These are phyloP conservation scores for Lipomyces spencermartinsiae DNA, from an alignment of 805 yeast species.

Conservation along the genomic window DNA sequence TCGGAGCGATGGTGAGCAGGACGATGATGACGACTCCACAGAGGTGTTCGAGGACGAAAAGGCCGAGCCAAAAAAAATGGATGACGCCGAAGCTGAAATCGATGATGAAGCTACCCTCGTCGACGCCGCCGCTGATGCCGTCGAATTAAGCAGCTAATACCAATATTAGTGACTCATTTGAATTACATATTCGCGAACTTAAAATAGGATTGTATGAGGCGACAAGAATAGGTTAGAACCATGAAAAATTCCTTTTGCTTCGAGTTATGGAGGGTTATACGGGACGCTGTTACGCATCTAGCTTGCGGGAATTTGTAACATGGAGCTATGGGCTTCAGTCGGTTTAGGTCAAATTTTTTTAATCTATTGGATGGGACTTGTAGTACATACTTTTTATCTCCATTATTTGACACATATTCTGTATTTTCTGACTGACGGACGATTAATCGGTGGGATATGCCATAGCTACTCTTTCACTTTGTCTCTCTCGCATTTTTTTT, in stretches of 20 bases:
- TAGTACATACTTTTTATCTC: background rate
- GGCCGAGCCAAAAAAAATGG: background rate
- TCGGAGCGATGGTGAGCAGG: conserved; percentile 80
- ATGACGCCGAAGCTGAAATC: conserved; percentile 7
- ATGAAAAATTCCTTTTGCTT: too few relatives aligned
- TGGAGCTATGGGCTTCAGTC: too few relatives aligned
- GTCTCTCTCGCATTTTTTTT: background rate
- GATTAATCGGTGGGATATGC: background rate
- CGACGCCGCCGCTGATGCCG: conserved; percentile 14
- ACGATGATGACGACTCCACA: conserved; percentile 35
- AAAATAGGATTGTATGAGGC: background rate
- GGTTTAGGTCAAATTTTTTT: too few relatives aligned
- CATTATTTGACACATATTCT: background rate
- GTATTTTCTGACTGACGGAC: background rate
- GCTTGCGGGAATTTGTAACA: background rate
- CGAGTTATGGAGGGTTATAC: too few relatives aligned
- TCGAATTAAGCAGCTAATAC: background rate
- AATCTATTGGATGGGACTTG: background rate
- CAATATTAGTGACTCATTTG: background rate
- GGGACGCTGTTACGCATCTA: background rate
- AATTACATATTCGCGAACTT: background rate
- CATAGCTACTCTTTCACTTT: background rate
- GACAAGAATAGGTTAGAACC: background rate
- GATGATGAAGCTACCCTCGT: conserved; percentile 23
- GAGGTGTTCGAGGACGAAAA: conserved; percentile 14